Evolutionary conservation across 2,329 filamentous ascomycete species (phyloP).

Genomic region (Drechslerella stenobrocha): DNA sequence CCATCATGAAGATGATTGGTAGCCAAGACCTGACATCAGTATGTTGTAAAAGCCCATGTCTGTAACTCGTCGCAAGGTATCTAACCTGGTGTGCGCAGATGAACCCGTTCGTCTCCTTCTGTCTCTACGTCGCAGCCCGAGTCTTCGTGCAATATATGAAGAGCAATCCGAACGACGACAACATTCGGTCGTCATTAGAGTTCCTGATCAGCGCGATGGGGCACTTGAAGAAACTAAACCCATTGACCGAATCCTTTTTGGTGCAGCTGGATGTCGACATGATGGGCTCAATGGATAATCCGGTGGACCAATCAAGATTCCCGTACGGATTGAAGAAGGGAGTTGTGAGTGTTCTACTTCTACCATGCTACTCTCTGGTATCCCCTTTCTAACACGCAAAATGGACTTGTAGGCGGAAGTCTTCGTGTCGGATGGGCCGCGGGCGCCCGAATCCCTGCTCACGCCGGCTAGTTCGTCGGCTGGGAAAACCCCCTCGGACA

Average conservation of each 20-base stretch:
- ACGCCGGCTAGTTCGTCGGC: conserved; percentile 15
- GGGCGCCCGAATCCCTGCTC: not conserved
- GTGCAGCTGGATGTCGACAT: conserved; percentile 92
- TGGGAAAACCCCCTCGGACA: conserved; percentile 17
- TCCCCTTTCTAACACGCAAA: conserved; percentile 38
- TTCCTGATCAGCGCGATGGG: conserved; percentile 91
- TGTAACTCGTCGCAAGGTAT: not conserved
- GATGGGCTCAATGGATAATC: conserved; percentile 49
- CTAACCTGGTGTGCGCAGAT: conserved; percentile 62
- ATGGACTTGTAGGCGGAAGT: conserved; percentile 41
- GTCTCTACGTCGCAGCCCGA: conserved; percentile 89
- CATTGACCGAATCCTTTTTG: conserved; percentile 89
- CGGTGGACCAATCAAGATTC: conserved; percentile 48
- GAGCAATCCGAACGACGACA: conserved; percentile 81
- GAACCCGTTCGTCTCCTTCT: conserved; percentile 94
- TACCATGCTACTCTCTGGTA: not conserved
- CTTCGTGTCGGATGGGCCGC: conserved; percentile 4
- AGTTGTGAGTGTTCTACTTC: conserved; percentile 41
- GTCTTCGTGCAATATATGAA: conserved; percentile 98
- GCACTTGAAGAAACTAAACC: conserved; percentile 82
- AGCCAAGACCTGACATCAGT: conserved; percentile 83
- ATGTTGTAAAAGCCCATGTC: conserved; percentile 56
- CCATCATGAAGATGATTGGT: conserved; percentile 91
- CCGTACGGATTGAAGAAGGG: conserved; percentile 51
- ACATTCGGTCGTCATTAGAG: conserved; percentile 76